A percentile compares a stretch with the other conserved stretches of the same genome.
phyloP scores from a whole-genome alignment of 192 early-diverging fungal genomes.

The Backusella westeae region DNA sequence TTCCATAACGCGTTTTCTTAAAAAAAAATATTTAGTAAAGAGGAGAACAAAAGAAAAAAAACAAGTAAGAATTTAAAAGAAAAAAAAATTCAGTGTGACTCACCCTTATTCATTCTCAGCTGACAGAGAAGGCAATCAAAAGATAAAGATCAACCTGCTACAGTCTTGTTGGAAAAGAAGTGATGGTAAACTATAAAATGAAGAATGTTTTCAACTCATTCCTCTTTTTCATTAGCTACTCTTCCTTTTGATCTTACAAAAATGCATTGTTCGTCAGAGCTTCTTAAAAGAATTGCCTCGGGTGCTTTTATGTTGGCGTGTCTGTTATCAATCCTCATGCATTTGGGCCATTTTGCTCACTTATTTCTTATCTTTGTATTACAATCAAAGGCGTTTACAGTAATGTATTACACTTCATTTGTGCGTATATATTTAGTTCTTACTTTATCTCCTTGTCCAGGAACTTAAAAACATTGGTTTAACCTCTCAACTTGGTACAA shows the following conservation, averaged over 20 bases:
- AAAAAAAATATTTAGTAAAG: background rate
- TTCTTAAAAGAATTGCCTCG: background rate
- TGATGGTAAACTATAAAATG: background rate
- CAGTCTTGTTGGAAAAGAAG: background rate
- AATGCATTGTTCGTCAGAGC: background rate
- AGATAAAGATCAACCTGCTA: background rate
- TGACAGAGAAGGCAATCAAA: background rate
- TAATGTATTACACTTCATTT: background rate
- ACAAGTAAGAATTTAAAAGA: background rate
- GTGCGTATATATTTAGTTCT: background rate
- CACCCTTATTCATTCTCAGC: background rate
- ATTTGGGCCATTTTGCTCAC: background rate
- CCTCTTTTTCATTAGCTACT: no score
- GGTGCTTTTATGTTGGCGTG: background rate
- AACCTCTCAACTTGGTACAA: background rate
- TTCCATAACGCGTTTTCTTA: conserved; percentile 27
- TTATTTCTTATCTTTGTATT: background rate
- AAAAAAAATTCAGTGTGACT: background rate
- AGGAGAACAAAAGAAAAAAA: background rate
- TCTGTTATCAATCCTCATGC: background rate
- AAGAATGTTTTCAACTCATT: background rate
- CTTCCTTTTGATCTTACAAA: background rate
- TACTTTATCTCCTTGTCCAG: background rate
- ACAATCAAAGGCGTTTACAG: background rate
- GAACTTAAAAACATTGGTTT: background rate